These are phyloP conservation scores for Phytophthora lateralis DNA, from an alignment of 352 stramenopile species.

Conservation along the genomic window DNA sequence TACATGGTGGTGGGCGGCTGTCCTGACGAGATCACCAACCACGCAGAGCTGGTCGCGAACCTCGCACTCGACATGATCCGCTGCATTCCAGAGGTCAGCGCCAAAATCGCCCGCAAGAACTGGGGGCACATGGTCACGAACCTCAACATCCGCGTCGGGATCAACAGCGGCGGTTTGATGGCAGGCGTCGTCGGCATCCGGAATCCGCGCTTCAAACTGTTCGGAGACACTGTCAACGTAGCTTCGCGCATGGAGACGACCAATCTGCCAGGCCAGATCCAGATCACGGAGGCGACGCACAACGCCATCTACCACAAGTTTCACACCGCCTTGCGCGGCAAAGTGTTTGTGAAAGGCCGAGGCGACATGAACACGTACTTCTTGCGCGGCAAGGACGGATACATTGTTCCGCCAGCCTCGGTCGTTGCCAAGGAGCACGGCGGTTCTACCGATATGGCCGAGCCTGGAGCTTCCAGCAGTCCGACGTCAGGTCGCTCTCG, in stretches of 20 bases:
- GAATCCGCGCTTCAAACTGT: conserved; percentile 89
- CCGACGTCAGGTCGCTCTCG: conserved; percentile 20
- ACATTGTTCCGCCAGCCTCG: conserved; percentile 57
- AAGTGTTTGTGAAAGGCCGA: conserved; percentile 82
- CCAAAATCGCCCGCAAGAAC: conserved; percentile 72
- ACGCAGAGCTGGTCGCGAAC: conserved; percentile 83
- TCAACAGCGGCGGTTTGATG: conserved; percentile 87
- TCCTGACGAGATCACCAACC: conserved; percentile 67
- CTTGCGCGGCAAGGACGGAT: conserved; percentile 62
- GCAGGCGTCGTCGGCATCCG: conserved; percentile 85
- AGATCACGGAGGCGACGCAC: conserved; percentile 78
- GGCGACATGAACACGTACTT: conserved; percentile 89
- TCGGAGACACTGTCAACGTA: conserved; percentile 89
- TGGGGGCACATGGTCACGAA: conserved; percentile 74
- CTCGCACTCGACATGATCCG: conserved; percentile 81
- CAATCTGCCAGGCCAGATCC: conserved; percentile 79
- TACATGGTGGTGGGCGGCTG: conserved; percentile 91
- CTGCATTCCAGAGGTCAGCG: conserved; percentile 78
- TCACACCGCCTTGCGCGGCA: conserved; percentile 67
- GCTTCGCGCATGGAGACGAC: conserved; percentile 87
- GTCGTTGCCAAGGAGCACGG: conserved; percentile 3
- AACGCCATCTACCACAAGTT: conserved; percentile 73
- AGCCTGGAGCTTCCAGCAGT: conserved; percentile 1
- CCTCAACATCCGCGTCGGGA: conserved; percentile 86
- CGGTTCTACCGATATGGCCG: conserved; percentile 4